Conservation (phyloP, 805 yeast species). For the Metschnikowia santaceciliae region DNA sequence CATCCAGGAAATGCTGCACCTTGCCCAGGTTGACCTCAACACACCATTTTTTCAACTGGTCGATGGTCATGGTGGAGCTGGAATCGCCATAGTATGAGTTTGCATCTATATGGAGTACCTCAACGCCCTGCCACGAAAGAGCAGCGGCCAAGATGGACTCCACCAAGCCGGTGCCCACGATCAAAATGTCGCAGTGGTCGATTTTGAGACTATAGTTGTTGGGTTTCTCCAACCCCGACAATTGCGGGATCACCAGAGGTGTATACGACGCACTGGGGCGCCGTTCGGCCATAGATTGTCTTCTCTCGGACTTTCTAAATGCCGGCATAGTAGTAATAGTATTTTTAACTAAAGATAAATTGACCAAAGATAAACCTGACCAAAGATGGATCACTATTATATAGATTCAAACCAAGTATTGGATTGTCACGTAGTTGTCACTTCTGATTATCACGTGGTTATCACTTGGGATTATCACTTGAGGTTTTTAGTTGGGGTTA, state of each 20-base stretch:
- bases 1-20: conserved; percentile 54
- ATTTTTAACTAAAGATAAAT: not conserved
- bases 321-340: conserved; percentile 14
- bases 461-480: too few species aligned
- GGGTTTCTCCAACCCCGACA: conserved; percentile 78
- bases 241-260: conserved; percentile 56
- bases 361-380: too few species aligned
- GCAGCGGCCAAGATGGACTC: conserved; percentile 92
- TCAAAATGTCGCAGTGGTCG: conserved; percentile 72
- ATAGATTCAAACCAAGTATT: too few species aligned
- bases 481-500: too few species aligned
- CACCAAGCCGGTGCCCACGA: conserved; percentile 88
- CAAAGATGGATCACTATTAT: too few species aligned
- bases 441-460: too few species aligned
- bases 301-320: conserved; percentile 38
- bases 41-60: conserved; percentile 83
- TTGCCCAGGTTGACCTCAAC: conserved; percentile 54
- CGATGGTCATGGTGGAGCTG: conserved; percentile 79
- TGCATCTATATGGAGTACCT: conserved; percentile 83
- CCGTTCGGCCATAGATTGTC: conserved; percentile 66
- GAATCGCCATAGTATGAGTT: conserved; percentile 87
- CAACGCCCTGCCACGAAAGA: conserved; percentile 97
- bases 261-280: conserved; percentile 49
- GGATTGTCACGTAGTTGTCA: too few species aligned
- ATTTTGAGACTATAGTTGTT: conserved; percentile 60